Percentiles rank a stretch among this genome's conserved stretches.
Conservation (phyloP, 2,329 filamentous ascomycete genomes). For the Talaromyces sp. region DNA sequence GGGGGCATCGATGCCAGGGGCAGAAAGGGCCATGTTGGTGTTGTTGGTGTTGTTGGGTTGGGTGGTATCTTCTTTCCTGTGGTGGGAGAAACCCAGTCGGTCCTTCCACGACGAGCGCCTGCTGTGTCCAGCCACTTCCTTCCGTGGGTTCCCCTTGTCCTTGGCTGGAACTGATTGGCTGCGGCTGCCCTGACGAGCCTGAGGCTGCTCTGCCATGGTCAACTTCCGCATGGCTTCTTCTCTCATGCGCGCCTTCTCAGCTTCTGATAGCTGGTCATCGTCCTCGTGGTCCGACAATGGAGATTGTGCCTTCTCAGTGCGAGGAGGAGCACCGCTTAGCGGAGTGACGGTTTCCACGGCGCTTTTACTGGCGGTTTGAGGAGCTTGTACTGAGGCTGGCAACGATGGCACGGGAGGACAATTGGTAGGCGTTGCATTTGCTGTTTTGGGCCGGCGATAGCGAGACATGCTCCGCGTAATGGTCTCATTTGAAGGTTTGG, state of each 20-base stretch:
- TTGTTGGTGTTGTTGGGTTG: constrained; percentile 2
- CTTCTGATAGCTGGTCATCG: constrained; percentile 15
- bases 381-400: constrained; percentile 10
- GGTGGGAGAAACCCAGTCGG: constrained; percentile 23
- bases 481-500: constrained; percentile 21
- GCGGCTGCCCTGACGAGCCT: not conserved
- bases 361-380: not conserved
- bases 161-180: not conserved
- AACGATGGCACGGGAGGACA: constrained; percentile 16
- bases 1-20: constrained; percentile 66
- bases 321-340: not conserved
- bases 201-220: constrained; percentile 24
- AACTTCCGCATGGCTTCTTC: constrained; percentile 32
- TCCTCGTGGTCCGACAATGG: constrained; percentile 10
- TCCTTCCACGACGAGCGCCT: constrained; percentile 29
- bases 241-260: constrained; percentile 23
- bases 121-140: constrained; percentile 16
- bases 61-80: constrained; percentile 9
- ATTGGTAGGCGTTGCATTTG: constrained; percentile 15
- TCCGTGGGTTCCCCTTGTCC: not conserved
- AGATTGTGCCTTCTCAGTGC: not conserved
- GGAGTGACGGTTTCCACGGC: not conserved
- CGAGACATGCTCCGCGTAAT: constrained; percentile 35
- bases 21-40: constrained; percentile 19
- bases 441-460: constrained; percentile 25